Percentiles rank a stretch among this genome's conserved stretches.
Evolutionary conservation across 257 asterid species (phyloP).

Genomic region (Handroanthus guayacan): DNA sequence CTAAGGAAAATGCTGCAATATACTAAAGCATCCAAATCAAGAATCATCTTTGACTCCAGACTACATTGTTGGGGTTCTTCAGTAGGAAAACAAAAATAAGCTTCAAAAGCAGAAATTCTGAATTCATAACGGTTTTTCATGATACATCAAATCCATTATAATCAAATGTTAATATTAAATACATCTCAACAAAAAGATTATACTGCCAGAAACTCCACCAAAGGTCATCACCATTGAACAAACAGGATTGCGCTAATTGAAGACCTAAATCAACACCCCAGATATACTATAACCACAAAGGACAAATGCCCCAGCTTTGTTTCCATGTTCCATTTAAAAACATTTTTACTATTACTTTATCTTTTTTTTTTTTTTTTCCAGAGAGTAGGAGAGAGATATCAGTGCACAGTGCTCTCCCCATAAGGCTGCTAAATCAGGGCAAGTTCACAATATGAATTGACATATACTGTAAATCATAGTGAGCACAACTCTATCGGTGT

Average conservation of each 20-base stretch:
- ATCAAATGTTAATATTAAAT: background rate
- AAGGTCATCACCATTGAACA: conserved; percentile 22
- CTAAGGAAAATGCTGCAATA: conserved; percentile 17
- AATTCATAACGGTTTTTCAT: conserved; percentile 12
- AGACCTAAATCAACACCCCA: conserved; percentile 22
- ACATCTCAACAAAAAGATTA: conserved; percentile 12
- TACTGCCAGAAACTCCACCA: background rate
- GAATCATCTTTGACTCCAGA: conserved; percentile 27
- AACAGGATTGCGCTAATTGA: conserved; percentile 2
- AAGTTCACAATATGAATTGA: conserved; percentile 18
- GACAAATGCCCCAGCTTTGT: conserved; percentile 9
- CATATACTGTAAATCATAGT: background rate
- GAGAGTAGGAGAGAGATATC: background rate
- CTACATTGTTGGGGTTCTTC: conserved; percentile 7
- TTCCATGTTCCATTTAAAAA: conserved; percentile 9
- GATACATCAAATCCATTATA: conserved; percentile 10
- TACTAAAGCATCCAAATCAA: conserved; percentile 31
- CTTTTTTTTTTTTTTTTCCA: background rate
- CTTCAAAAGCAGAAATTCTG: conserved; percentile 13
- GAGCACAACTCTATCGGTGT: background rate
- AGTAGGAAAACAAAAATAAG: conserved; percentile 14
- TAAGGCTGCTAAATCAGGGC: background rate
- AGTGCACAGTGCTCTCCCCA: background rate
- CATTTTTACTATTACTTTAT: conserved; percentile 17
- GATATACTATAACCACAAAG: conserved; percentile 14